Evolutionary conservation across 495 filamentous ascomycete genomes (phyloP).

Genomic region (Elasticomyces elasticus): DNA sequence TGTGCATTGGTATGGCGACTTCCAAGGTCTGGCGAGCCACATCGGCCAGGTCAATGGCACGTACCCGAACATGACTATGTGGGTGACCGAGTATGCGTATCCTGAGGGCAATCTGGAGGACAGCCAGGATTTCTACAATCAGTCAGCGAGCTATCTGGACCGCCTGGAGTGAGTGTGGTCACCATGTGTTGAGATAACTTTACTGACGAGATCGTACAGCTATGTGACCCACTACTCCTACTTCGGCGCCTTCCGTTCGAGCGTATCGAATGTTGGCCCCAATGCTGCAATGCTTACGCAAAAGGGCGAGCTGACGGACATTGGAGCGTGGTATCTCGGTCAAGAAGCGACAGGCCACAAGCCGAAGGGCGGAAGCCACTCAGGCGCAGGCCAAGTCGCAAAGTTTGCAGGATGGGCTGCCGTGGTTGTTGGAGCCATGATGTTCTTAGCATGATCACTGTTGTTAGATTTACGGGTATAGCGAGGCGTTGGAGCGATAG

Average conservation of each 20-base stretch:
- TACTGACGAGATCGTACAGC: conserved; percentile 11
- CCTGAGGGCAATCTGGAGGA: conserved; percentile 37
- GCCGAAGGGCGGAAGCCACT: conserved; percentile 27
- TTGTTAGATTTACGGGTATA: neutral
- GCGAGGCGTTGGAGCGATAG: conserved; percentile 2
- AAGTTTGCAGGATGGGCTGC: conserved; percentile 8
- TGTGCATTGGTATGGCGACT: conserved; percentile 69
- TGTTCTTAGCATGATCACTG: neutral
- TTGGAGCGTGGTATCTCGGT: conserved; percentile 66
- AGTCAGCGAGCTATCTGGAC: conserved; percentile 53
- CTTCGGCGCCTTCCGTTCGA: conserved; percentile 61
- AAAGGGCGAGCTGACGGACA: conserved; percentile 55
- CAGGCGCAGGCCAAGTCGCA: neutral
- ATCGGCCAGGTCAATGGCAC: conserved; percentile 49
- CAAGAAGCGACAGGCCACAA: conserved; percentile 38
- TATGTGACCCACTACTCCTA: conserved; percentile 55
- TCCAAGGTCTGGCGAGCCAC: conserved; percentile 61
- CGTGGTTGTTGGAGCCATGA: neutral
- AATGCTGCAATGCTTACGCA: conserved; percentile 56
- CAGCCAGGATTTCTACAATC: conserved; percentile 58
- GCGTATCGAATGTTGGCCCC: conserved; percentile 57
- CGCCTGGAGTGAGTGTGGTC: conserved; percentile 16
- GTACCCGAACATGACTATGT: conserved; percentile 52
- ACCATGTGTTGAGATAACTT: neutral
- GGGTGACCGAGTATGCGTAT: conserved; percentile 64